These are phyloP conservation scores for Vickermania ingenoplastis DNA, from an alignment of 208 protist genomes.

Conservation along the genomic window DNA sequence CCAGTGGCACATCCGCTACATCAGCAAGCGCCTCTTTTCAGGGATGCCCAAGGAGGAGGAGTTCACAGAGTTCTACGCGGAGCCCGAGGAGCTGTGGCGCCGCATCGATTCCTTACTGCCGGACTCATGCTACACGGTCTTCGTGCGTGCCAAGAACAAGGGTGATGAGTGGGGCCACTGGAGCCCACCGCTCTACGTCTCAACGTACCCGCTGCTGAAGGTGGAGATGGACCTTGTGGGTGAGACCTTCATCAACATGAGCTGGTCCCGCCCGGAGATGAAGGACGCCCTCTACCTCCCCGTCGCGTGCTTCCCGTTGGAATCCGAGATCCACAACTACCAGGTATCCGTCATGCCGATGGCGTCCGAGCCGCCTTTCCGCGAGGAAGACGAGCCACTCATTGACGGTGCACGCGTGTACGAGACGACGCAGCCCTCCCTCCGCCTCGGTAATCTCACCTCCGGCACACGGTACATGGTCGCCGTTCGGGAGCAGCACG, in stretches of 20 bases:
- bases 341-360: slow-evolving; percentile 76
- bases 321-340: slow-evolving; percentile 79
- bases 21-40: slow-evolving; percentile 54
- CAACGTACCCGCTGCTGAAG: slow-evolving; percentile 68
- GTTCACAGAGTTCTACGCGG: slow-evolving; percentile 42
- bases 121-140: slow-evolving; percentile 56
- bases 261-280: slow-evolving; percentile 47
- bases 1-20: slow-evolving; percentile 79
- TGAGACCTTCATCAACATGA: slow-evolving; percentile 79
- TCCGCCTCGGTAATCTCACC: slow-evolving; percentile 70
- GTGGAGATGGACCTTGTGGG: slow-evolving; percentile 52
- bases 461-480: slow-evolving; percentile 78
- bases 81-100: slow-evolving; percentile 27
- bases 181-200: slow-evolving; percentile 41
- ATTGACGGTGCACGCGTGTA: slow-evolving; percentile 78
- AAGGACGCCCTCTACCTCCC: slow-evolving; percentile 6
- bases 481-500: slow-evolving; percentile 73
- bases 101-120: slow-evolving; percentile 56
- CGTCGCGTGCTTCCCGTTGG: slow-evolving; percentile 63
- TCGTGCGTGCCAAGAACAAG: slow-evolving; percentile 64
- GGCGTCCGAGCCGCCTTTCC: slow-evolving; percentile 48
- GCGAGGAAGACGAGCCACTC: slow-evolving; percentile 73
- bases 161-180: slow-evolving; percentile 83
- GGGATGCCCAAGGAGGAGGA: slow-evolving; percentile 53
- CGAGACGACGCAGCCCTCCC: slow-evolving; percentile 80